Conservation (phyloP, 2,329 filamentous ascomycete genomes). For the Penicillium sp. region DNA sequence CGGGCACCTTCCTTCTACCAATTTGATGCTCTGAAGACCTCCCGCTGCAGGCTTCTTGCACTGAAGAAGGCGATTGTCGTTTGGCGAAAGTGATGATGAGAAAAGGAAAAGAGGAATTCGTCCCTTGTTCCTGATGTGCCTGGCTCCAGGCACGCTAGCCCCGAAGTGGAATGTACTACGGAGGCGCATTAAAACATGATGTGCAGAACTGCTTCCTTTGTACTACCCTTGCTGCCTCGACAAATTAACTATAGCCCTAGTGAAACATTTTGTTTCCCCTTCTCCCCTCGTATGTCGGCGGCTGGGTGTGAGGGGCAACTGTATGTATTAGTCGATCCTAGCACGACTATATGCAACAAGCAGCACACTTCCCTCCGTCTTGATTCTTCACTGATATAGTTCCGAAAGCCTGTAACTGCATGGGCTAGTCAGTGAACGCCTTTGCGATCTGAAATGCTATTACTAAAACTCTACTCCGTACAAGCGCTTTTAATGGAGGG, state of each 20-base stretch:
- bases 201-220: background rate
- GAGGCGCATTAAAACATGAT: background rate
- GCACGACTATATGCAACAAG: no score
- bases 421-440: no score
- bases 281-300: no score
- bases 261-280: background rate
- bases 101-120: background rate
- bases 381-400: no score
- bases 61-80: background rate
- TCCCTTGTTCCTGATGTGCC: constrained; percentile 5
- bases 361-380: no score
- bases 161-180: background rate
- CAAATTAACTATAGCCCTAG: background rate
- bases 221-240: background rate
- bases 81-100: background rate
- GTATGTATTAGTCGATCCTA: no score
- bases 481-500: no score
- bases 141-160: constrained; percentile 6
- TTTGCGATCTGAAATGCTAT: no score
- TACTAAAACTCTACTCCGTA: no score
- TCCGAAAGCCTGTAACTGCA: no score
- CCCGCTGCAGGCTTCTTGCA: no score
- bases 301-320: no score
- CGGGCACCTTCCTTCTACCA: background rate
- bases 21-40: background rate